Conservation (phyloP, 2,329 filamentous ascomycete genomes). For the Trichoderma sp. region DNA sequence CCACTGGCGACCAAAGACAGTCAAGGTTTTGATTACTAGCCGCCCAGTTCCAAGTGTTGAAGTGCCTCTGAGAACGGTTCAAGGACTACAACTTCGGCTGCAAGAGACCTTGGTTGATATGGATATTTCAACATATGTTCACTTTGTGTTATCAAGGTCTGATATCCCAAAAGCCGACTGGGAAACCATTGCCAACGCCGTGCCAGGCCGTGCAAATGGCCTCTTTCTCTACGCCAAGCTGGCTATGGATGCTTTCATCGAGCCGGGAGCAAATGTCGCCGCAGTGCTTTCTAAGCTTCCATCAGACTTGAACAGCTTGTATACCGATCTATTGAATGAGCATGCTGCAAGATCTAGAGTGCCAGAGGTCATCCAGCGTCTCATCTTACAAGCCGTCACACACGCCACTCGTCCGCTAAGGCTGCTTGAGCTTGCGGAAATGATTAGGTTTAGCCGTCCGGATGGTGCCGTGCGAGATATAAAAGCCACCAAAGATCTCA, state of each 20-base stretch:
- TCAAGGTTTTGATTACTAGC: slow-evolving; percentile 51
- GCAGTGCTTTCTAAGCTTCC: slow-evolving; percentile 42
- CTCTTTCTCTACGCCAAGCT: slow-evolving; percentile 52
- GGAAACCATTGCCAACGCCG: slow-evolving; percentile 34
- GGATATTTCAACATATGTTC: slow-evolving; percentile 47
- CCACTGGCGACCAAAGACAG: slow-evolving; percentile 35
- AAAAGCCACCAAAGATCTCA: slow-evolving; percentile 43
- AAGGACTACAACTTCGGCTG: slow-evolving; percentile 42
- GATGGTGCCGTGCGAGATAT: slow-evolving; percentile 28
- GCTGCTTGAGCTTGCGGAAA: slow-evolving; percentile 47
- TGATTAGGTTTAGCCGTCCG: slow-evolving; percentile 33
- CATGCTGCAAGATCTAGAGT: slow-evolving; percentile 43
- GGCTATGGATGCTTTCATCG: slow-evolving; percentile 46
- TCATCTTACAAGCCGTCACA: slow-evolving; percentile 48
- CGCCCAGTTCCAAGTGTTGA: slow-evolving; percentile 43
- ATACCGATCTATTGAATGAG: slow-evolving; percentile 46
- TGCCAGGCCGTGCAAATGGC: slow-evolving; percentile 46
- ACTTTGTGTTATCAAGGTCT: slow-evolving; percentile 30
- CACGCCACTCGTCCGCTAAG: slow-evolving; percentile 48
- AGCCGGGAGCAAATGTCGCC: slow-evolving; percentile 34
- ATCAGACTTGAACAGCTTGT: slow-evolving; percentile 45
- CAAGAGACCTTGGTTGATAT: slow-evolving; percentile 42
- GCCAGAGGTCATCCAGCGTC: slow-evolving; percentile 40
- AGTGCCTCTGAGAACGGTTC: slow-evolving; percentile 34
- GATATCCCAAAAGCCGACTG: slow-evolving; percentile 31